Conservation (phyloP, 306 rosid species). For the Rosa lucieae region DNA sequence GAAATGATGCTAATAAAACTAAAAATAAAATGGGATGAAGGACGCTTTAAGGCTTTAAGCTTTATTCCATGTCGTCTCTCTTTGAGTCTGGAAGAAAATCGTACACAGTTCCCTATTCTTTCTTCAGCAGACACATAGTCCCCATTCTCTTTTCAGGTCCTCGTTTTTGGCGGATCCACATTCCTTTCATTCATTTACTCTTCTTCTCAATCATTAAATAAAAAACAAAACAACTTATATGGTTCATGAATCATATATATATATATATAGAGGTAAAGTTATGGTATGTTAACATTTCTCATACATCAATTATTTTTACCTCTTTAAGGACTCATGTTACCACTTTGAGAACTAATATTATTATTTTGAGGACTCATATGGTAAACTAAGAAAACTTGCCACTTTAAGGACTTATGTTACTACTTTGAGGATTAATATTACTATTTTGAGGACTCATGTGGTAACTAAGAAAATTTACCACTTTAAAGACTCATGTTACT, state of each 20-base stretch:
- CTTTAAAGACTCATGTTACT: too few relatives aligned
- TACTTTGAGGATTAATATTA: too few relatives aligned
- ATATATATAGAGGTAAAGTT: neutral
- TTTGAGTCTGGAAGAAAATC: conserved; percentile 69
- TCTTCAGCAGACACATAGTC: conserved; percentile 36
- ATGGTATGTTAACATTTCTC: too few relatives aligned
- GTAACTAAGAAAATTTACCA: too few relatives aligned
- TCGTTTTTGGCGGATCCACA: conserved; percentile 45
- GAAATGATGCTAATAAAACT: conserved; percentile 6
- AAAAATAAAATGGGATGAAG: conserved; percentile 27
- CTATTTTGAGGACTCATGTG: too few relatives aligned
- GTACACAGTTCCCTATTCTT: conserved; percentile 77
- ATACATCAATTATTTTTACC: too few relatives aligned
- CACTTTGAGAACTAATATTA: too few relatives aligned
- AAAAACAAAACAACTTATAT: neutral
- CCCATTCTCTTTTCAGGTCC: conserved; percentile 73
- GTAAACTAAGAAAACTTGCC: too few relatives aligned
- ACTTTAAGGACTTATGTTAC: too few relatives aligned
- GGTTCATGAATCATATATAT: neutral
- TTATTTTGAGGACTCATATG: too few relatives aligned
- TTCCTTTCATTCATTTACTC: neutral
- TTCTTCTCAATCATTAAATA: neutral
- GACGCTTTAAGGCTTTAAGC: conserved; percentile 41
- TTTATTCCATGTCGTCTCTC: conserved; percentile 44
- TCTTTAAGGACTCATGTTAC: too few relatives aligned